Evolutionary conservation across 2,329 filamentous ascomycete genomes (phyloP), one percentile per base, ranked within the genome.

Genomic region (Helotiales sp.): DNA sequence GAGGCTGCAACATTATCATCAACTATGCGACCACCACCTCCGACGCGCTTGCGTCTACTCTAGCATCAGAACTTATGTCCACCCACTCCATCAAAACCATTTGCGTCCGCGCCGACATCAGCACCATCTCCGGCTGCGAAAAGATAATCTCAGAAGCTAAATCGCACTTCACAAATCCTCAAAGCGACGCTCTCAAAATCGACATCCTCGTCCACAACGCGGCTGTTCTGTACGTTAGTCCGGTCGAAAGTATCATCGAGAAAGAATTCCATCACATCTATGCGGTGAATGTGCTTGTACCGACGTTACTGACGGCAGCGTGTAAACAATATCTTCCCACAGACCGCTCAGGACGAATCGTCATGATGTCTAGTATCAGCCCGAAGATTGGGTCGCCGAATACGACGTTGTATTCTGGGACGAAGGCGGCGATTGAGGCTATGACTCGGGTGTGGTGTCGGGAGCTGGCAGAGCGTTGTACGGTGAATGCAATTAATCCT

Each of bases 151-250:
- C 77, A 12, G 77, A 79, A 0, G 79, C 83, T 3, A 78, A 81
- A 62, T 13, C 36, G 17, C 30, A 52, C 10, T 47, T 51, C 49
- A 46, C 56, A 5, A n/a, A n/a, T n/a, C n/a, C n/a, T n/a, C 57
- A 54, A 15, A 77, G 82, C 62, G 76, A 83, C 67, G 67, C 73
- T 59, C 81, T 91, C 70, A 83, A 86, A 66, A 79, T 96, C 67
- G 90, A 95, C 74, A 90, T 95, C 58, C 78, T 96, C 55, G 78
- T 96, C 77, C 93, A 96, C 81, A 93, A 93, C 72, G 91, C 91
- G 25, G 91, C 89, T 57, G 74, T 85, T 12, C 76, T 83, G 36
- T 75, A 83, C 42, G 92, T 92, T 74, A 82, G 86, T 67, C 72
- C 77, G 30, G 73, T 88, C 19, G 80, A 83, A 50, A 80, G 87